phyloP scores from a whole-genome alignment of 306 rosid genomes.

The Erythrophleum fordii region DNA sequence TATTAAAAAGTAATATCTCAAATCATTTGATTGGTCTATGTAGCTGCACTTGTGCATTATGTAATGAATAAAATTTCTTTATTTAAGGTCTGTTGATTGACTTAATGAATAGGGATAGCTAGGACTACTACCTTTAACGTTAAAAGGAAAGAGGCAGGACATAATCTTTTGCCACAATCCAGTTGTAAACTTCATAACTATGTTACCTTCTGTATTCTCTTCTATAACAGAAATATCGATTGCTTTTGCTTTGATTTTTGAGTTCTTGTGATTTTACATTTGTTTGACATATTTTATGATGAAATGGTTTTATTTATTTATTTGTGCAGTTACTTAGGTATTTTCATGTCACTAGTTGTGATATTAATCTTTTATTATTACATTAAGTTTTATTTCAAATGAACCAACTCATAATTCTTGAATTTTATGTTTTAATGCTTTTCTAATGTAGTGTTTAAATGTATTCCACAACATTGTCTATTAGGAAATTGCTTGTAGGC shows the following conservation, averaged over 20 bases:
- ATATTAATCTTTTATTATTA: neutral
- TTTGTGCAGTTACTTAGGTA: neutral
- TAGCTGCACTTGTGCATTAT: neutral
- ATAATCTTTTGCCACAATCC: neutral
- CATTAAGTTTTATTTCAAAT: neutral
- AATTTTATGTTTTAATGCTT: neutral
- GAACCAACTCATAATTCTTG: neutral
- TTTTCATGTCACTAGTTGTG: neutral
- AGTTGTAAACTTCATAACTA: neutral
- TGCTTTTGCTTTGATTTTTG: neutral
- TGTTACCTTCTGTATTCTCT: neutral
- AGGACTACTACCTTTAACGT: neutral
- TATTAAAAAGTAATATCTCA: neutral
- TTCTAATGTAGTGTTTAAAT: neutral
- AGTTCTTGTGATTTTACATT: neutral
- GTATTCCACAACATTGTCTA: neutral
- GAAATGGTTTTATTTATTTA: neutral
- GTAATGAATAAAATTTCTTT: slow-evolving; percentile 7
- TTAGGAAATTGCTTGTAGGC: slow-evolving; percentile 31
- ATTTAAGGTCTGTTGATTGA: slow-evolving; percentile 23
- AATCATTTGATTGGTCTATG: neutral
- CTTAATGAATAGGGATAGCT: neutral
- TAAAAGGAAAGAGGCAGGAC: neutral
- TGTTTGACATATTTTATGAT: neutral
- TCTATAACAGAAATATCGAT: neutral